phyloP scores from a whole-genome alignment of 192 early-diverging fungal species.

The Backusella sp. region DNA sequence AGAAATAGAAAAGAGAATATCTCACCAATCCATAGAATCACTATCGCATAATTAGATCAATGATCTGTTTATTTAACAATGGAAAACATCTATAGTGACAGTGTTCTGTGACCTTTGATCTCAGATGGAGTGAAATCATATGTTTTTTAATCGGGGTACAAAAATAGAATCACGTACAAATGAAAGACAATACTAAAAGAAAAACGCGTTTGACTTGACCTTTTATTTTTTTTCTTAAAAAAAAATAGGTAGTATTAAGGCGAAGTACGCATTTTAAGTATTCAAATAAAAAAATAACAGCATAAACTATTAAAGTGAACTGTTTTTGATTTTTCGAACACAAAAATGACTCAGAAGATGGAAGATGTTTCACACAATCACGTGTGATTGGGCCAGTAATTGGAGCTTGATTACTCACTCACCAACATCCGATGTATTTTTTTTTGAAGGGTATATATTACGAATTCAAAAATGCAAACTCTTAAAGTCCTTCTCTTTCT shows the following conservation, averaged over 20 bases:
- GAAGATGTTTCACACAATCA: slow-evolving; percentile 25
- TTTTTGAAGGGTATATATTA: slow-evolving; percentile 6
- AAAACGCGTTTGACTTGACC: not conserved
- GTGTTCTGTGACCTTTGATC: slow-evolving; percentile 5
- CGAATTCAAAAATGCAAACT: not conserved
- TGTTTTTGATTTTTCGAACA: not conserved
- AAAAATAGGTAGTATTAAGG: not conserved
- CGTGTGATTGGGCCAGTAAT: slow-evolving; percentile 3
- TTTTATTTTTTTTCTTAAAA: not conserved
- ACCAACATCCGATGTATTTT: not conserved
- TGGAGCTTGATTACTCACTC: slow-evolving; percentile 3
- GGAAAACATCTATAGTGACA: not conserved
- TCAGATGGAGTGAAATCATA: not conserved
- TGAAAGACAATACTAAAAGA: not conserved
- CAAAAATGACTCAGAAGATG: slow-evolving; percentile 14
- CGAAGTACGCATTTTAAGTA: not conserved
- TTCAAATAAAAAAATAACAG: not conserved
- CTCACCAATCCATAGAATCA: not conserved
- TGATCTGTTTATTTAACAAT: not conserved
- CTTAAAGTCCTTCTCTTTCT: not conserved
- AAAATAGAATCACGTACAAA: not conserved
- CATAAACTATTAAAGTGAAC: not conserved
- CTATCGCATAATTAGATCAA: not conserved
- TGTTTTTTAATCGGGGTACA: slow-evolving; percentile 5
- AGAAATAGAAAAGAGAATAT: not conserved